phyloP scores from a whole-genome alignment of 345 rosid species.

The Geranium brycei region DNA sequence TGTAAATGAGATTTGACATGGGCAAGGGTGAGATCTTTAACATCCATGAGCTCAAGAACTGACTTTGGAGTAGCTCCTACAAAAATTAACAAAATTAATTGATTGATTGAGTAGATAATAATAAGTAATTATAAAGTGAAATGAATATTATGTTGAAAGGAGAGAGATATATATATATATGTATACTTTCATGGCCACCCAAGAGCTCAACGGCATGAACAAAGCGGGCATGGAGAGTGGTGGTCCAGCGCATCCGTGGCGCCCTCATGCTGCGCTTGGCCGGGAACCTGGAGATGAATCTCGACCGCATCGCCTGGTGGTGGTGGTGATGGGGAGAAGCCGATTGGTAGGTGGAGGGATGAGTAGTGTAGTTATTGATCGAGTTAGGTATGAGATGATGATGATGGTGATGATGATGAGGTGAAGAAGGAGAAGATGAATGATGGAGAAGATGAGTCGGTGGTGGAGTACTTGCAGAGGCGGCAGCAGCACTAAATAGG shows the following conservation, averaged over 20 bases:
- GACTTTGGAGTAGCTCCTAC: slow-evolving; percentile 95
- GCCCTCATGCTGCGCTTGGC: slow-evolving; percentile 49
- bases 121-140: background rate
- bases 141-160: slow-evolving; percentile 1
- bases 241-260: slow-evolving; percentile 96
- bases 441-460: background rate
- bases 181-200: slow-evolving; percentile 99
- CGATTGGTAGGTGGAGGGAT: background rate
- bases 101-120: no score
- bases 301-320: slow-evolving; percentile 51
- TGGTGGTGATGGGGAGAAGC: slow-evolving; percentile 2
- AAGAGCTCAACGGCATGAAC: slow-evolving; percentile 97
- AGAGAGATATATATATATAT: slow-evolving; percentile 13
- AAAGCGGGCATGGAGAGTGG: slow-evolving; percentile 92
- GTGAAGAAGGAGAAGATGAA: no score
- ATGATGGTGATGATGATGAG: slow-evolving; percentile 11
- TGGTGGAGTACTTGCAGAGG: slow-evolving; percentile 14
- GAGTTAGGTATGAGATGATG: background rate
- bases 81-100: background rate
- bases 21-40: slow-evolving; percentile 96
- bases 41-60: slow-evolving; percentile 99
- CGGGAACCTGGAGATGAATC: slow-evolving; percentile 52
- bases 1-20: slow-evolving; percentile 98
- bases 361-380: background rate
- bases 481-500: slow-evolving; percentile 15